Conservation (phyloP, 2,329 filamentous ascomycete species). For the Colletotrichum costaricense region DNA sequence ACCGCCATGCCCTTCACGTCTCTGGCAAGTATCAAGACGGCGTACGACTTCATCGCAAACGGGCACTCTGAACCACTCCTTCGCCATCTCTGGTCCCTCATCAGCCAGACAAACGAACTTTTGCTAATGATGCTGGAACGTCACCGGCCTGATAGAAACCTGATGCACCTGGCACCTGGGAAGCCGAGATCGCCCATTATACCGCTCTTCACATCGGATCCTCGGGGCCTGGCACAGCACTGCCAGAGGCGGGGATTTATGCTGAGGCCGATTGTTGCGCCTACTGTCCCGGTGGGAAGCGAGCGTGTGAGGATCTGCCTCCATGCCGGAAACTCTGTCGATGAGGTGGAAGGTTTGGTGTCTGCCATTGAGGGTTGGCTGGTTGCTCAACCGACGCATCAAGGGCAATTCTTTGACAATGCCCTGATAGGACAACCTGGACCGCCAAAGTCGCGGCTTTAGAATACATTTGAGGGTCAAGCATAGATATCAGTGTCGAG, state of each 20-base stretch:
- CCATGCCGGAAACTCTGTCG: conserved; percentile 72
- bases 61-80: conserved; percentile 56
- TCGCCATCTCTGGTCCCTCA: conserved; percentile 56
- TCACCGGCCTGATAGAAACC: conserved; percentile 33
- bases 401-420: not conserved
- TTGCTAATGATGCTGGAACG: conserved; percentile 51
- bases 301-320: conserved; percentile 76
- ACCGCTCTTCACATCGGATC: conserved; percentile 67
- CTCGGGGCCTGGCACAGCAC: conserved; percentile 67
- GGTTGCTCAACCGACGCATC: not conserved
- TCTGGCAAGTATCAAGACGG: conserved; percentile 67
- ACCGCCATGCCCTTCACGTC: conserved; percentile 74
- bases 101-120: conserved; percentile 54
- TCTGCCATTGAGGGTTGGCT: conserved; percentile 60
- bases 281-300: conserved; percentile 72
- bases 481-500: not conserved
- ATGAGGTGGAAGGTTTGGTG: conserved; percentile 66
- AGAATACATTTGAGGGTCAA: not conserved
- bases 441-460: conserved; percentile 16
- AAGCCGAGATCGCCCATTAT: conserved; percentile 71
- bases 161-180: conserved; percentile 49
- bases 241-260: conserved; percentile 71
- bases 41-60: conserved; percentile 66
- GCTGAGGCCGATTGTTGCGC: conserved; percentile 74
- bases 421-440: not conserved